Base-by-base conservation (phyloP, 1,139 yeast genomes). In the Geotrichum cucujoidarum region DNA sequence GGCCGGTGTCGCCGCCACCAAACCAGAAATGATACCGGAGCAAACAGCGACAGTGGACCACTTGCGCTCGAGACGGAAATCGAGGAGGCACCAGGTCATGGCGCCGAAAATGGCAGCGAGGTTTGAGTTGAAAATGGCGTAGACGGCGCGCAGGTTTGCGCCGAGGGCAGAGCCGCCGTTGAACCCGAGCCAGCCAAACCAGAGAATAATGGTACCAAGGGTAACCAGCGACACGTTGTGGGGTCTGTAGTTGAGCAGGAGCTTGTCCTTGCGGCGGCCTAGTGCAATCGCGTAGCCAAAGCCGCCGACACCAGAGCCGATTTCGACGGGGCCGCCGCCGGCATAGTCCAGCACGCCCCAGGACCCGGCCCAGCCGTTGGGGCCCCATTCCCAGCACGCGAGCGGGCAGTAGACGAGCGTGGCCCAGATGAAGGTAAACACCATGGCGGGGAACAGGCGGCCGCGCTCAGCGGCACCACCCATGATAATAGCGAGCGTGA, bases 381-480 rank as follows among this genome's bases (percentile, higher is more conserved):
- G 61, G 51, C 89, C 84, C 98, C 97, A 92, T 50, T 87, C 81
- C 97, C 97, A 90, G 68, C 81, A 86, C 4, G 92, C 94, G 20
- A 92, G 78, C 0, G 97, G 97, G 65, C 95, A 85, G 67, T 90
- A 92, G 14, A 89, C 97, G 5, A 87, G 61, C 1, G 98, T 90
- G 16, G 94, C 83, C 95, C 96, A 92, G 49, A 84, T 65, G 64
- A 90, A 90, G 35, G 85, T 67, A 60, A 90, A 87, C 11, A 92
- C 76, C 76, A 87, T 75, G 42, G 87, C 82, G 0, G 97, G 97
- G 43, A 88, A 71, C 47, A 92, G 76, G 43, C 97, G 73, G 49
- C 97, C 97, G 61, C 97, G 76, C 70, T 90, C 97, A 44, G 95
- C 96, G 45, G 85, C 78, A n/a, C 95, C 95, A 52, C 97, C 97